Evolutionary conservation across 495 filamentous ascomycete species (phyloP), one percentile per base, ranked within the genome.

Genomic region (Choiromyces venosus): DNA sequence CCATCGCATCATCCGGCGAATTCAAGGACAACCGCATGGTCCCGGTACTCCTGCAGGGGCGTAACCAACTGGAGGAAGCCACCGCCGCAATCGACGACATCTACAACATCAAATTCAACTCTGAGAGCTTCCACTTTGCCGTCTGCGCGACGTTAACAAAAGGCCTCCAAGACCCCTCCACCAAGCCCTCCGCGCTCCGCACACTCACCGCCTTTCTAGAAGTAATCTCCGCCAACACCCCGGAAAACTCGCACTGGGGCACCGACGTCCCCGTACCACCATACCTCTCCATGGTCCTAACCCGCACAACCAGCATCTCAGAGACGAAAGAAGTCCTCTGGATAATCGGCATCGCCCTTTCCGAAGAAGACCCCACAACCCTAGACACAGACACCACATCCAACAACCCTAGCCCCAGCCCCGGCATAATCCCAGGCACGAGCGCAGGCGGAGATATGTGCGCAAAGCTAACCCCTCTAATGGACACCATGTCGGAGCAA

Each of bases 111-210:
- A 85, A 86, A 65, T 91, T 91, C 73, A 88, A 84, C 69, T 73
- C 76, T n/a, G 87, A 90, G 37, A 88, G 85, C 75, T 90, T 91
- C 78, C 89, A 90, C 74, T 87, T 86, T 76, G 89, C 89, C 0
- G 83, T 89, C 7, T 87, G 85, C 71, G 88, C 88, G 37, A 87
- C 86, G 66, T 81, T 91, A 19, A 85, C 88, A 3, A 85, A 88
- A 70, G 89, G 88, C 3, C 83, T 91, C 36, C 88, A 87, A 16
- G 87, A 89, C 70, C 83, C 86, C 7, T 79, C 85, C 37, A 90
- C 88, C 16, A 88, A 86, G 69, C 75, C 83, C 9, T 85, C 85
- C 9, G 86, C 87, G 19, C 81, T 88, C 37, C 83, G 86, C 25
- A 87, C 89, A 7, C 77, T 90, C 16, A 85, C 86, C 7, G 87